These are phyloP conservation scores for Phaeomoniella chlamydospora DNA, from an alignment of 2,329 filamentous ascomycete species.

Conservation along the genomic window DNA sequence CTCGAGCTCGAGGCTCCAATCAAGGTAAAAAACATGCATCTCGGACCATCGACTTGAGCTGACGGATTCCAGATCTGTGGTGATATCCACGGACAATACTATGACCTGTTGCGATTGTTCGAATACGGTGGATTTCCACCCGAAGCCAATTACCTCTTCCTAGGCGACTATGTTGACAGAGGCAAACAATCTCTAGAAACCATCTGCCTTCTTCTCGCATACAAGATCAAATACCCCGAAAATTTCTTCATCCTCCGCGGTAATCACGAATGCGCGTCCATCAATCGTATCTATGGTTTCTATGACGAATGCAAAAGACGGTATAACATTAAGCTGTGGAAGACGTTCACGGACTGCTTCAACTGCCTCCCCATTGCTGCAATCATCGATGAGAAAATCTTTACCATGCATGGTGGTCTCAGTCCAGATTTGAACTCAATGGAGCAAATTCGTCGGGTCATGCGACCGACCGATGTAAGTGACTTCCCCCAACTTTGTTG, in stretches of 20 bases:
- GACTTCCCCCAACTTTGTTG: constrained; percentile 3
- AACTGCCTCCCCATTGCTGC: constrained; percentile 96
- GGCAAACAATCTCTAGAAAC: constrained; percentile 99
- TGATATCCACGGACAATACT: constrained; percentile 98
- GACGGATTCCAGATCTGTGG: constrained; percentile 65
- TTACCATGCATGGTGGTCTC: constrained; percentile 97
- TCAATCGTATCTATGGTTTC: constrained; percentile 98
- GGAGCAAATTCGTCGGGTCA: constrained; percentile 98
- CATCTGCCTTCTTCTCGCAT: constrained; percentile 88
- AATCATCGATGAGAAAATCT: constrained; percentile 99
- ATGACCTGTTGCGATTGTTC: constrained; percentile 90
- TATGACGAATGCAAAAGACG: constrained; percentile 99
- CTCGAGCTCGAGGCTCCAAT: constrained; percentile 96
- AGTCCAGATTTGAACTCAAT: constrained; percentile 97
- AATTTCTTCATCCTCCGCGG: constrained; percentile 98
- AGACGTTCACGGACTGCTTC: constrained; percentile 99
- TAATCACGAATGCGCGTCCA: constrained; percentile 97
- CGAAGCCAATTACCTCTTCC: constrained; percentile 98
- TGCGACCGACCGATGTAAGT: constrained; percentile 96
- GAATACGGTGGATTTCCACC: constrained; percentile 97
- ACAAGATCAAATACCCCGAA: constrained; percentile 99
- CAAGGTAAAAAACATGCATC: constrained; percentile 63
- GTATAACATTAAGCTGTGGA: constrained; percentile 99
- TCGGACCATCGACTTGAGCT: constrained; percentile 3
- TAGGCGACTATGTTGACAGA: constrained; percentile 96